Evolutionary conservation across 23 red algal species (phyloP), one percentile per base, ranked within the genome.

Genomic region (Cyanidiococcus yangmingshanensis): DNA sequence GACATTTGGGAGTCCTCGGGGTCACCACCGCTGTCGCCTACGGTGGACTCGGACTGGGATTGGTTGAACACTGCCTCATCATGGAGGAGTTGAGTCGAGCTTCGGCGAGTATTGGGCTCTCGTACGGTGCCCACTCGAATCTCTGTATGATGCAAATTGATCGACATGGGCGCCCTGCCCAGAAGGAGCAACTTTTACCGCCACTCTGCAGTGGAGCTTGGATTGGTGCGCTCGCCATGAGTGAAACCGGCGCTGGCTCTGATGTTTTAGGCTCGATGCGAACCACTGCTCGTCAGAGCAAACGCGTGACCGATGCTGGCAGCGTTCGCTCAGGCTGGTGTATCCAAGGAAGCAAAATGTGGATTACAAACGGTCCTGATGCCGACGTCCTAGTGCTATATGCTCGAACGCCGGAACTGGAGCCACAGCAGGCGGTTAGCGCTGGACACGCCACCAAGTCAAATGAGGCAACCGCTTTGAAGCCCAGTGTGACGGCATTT

Each of bases 371-470:
- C 59, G 86, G 63, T 21, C 40, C 76, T 40, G 75, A 76, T 67
- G 86, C 86, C 16, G 86, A 89, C 24, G 82, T 79, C 24, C 67
- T 89, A 24, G 51, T 89, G 38, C 80, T 89, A n/a, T 84, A 84
- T 67, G 86, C 86, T 27, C 40, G 54, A 24, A 85, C 80, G 1
- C 34, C 76, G 38, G 75, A 78, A 1, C 57, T 63, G 78, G 83
- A 50, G 37, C 39, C 57, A 31, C 51, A 77, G 12, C 21, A 7
- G 12, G 45, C 45, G 21, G 45, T 21, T 7, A 21, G 12, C 12
- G 45, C 21, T 7, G 45, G 21, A 21, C 7, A 21, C 45, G 45
- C 45, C 21, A 15, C 45, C 12, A 54, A 21, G 7, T 54, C 45
- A 21, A 15, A 7, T 7, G 12, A 15, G 21, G 12, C 45, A 7